Conservation (phyloP, 306 rosid genomes). For the Citrullus colocynthis region DNA sequence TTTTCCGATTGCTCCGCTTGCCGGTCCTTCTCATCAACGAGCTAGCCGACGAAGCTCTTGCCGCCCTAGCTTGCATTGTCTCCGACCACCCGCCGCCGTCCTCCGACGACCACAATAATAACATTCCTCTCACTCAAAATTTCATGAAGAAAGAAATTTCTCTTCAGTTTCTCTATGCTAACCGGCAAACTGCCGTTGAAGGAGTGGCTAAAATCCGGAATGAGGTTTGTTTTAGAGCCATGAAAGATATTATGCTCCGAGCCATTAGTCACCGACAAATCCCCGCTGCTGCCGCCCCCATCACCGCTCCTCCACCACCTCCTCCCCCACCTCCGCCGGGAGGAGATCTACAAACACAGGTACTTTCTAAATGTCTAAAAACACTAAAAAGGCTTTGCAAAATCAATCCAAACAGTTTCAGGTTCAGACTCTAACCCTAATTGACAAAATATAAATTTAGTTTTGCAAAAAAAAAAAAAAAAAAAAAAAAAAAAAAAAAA, state of each 20-base stretch:
- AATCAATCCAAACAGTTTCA: too few relatives aligned
- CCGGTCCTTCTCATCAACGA: slow-evolving; percentile 39
- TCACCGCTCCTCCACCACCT: background rate
- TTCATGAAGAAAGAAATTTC: slow-evolving; percentile 29
- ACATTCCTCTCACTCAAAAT: slow-evolving; percentile 35
- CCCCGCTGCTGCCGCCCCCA: background rate
- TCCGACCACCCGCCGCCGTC: background rate
- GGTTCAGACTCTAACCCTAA: too few relatives aligned
- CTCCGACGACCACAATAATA: slow-evolving; percentile 2
- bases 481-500: too few relatives aligned
- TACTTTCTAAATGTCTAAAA: too few relatives aligned
- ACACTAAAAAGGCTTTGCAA: too few relatives aligned
- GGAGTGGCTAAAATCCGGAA: slow-evolving; percentile 19
- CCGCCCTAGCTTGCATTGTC: slow-evolving; percentile 27
- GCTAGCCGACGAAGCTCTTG: slow-evolving; percentile 45
- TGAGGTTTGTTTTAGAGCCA: slow-evolving; percentile 28
- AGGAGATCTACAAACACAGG: background rate
- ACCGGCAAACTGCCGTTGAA: slow-evolving; percentile 1
- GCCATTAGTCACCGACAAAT: slow-evolving; percentile 4
- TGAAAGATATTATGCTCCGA: slow-evolving; percentile 34
- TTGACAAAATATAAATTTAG: too few relatives aligned
- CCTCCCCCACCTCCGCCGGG: background rate
- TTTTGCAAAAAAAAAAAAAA: too few relatives aligned
- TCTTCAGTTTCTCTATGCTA: slow-evolving; percentile 12
- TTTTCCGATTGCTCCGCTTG: slow-evolving; percentile 19